phyloP scores from a whole-genome alignment of 495 filamentous ascomycete genomes.

The Neurospora tetraspora region DNA sequence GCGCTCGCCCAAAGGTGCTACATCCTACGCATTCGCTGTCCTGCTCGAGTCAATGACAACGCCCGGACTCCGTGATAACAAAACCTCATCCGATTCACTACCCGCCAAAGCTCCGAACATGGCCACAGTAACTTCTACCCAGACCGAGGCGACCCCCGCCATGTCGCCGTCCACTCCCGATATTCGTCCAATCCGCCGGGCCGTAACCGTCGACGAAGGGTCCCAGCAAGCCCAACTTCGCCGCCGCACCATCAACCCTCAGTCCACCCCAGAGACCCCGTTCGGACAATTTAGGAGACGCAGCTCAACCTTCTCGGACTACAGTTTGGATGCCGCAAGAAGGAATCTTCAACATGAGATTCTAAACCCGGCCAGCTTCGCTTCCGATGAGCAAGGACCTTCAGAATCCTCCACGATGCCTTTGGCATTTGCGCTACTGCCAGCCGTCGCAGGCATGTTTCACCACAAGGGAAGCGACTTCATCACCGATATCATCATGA shows the following conservation, averaged over 20 bases:
- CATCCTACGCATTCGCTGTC: neutral
- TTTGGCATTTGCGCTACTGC: constrained; percentile 71
- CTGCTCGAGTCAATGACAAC: neutral
- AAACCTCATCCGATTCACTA: neutral
- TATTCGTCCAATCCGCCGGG: constrained; percentile 21
- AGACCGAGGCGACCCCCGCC: constrained; percentile 8
- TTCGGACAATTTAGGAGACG: constrained; percentile 40
- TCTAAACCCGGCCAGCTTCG: constrained; percentile 50
- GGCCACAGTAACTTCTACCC: neutral
- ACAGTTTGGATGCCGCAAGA: constrained; percentile 53
- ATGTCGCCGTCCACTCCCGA: constrained; percentile 13
- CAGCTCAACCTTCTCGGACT: constrained; percentile 68
- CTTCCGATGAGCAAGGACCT: constrained; percentile 6
- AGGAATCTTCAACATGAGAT: constrained; percentile 61
- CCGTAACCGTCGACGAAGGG: constrained; percentile 26
- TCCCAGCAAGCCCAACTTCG: constrained; percentile 8
- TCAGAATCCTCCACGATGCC: constrained; percentile 63
- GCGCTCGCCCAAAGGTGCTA: neutral
- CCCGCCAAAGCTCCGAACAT: neutral
- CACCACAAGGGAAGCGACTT: constrained; percentile 75
- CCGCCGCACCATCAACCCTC: neutral
- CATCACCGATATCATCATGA: constrained; percentile 73
- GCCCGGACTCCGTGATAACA: neutral
- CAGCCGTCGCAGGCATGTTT: constrained; percentile 73
- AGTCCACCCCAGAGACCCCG: constrained; percentile 14